These are phyloP conservation scores for Boehmeria nivea DNA, from an alignment of 306 rosid species.

Conservation along the genomic window DNA sequence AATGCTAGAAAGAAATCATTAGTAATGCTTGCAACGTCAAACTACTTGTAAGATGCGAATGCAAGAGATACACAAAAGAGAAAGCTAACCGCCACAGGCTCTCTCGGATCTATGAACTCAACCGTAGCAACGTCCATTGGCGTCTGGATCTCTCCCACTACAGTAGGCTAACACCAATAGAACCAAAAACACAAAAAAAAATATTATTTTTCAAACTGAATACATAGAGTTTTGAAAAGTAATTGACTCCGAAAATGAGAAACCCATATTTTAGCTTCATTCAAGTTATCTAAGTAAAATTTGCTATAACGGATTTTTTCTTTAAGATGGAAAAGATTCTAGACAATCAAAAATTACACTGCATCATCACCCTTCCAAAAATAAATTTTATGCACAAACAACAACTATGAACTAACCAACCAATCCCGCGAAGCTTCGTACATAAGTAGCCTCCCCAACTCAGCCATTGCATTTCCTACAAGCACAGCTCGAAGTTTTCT, in stretches of 20 bases:
- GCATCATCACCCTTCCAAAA: background rate
- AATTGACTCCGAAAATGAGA: too few species aligned
- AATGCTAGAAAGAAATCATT: background rate
- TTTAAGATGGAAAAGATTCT: too few species aligned
- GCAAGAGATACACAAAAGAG: slow-evolving; percentile 1
- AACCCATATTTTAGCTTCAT: background rate
- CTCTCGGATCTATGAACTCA: slow-evolving; percentile 90
- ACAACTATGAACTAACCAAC: slow-evolving; percentile 59
- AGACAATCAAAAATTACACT: too few species aligned
- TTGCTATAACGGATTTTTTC: too few species aligned
- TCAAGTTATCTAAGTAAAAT: background rate
- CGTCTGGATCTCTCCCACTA: slow-evolving; percentile 81
- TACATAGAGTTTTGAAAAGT: too few species aligned
- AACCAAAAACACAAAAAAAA: background rate
- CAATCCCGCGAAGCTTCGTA: slow-evolving; percentile 97
- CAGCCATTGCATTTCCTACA: slow-evolving; percentile 93
- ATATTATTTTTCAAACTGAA: background rate
- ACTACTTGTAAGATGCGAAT: background rate
- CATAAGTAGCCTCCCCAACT: slow-evolving; percentile 85
- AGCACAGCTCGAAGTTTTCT: slow-evolving; percentile 10
- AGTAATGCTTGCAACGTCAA: background rate
- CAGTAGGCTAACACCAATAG: slow-evolving; percentile 71
- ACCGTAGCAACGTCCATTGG: slow-evolving; percentile 84
- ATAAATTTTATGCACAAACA: background rate
- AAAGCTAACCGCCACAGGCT: slow-evolving; percentile 70